Conservation (phyloP, 2,329 filamentous ascomycete species). For the Cladosporium sp. region DNA sequence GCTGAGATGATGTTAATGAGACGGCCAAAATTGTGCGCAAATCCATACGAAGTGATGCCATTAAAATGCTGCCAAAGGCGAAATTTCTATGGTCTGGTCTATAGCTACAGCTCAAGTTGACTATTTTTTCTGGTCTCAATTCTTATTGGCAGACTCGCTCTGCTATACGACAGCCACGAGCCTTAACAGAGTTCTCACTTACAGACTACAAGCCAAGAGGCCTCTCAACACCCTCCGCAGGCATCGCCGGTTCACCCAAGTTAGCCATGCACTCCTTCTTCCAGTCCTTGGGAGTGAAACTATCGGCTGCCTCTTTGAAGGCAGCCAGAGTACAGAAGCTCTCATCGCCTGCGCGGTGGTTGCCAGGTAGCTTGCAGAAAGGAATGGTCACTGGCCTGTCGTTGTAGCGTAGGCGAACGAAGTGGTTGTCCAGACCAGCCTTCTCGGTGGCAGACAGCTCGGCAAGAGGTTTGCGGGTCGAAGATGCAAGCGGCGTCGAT, state of each 20-base stretch:
- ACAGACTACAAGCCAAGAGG: conserved; percentile 20
- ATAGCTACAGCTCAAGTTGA: too few species aligned
- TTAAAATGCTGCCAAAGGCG: too few species aligned
- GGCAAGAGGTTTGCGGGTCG: conserved; percentile 54
- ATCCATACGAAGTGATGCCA: too few species aligned
- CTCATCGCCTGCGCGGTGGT: conserved; percentile 82
- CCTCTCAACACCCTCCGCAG: conserved; percentile 15
- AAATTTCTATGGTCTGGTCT: too few species aligned
- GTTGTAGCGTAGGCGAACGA: conserved; percentile 88
- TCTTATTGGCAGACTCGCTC: too few species aligned
- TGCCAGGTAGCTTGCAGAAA: conserved; percentile 73
- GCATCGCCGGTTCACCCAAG: conserved; percentile 51
- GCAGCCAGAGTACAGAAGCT: conserved; percentile 89
- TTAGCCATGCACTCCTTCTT: conserved; percentile 61
- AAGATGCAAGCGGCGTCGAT: conserved; percentile 2
- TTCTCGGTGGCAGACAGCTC: conserved; percentile 61
- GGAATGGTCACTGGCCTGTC: conserved; percentile 79
- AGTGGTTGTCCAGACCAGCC: conserved; percentile 69
- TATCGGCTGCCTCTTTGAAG: conserved; percentile 91
- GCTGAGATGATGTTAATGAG: too few species aligned
- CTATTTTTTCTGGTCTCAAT: too few species aligned
- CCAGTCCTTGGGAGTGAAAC: conserved; percentile 83
- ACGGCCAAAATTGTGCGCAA: too few species aligned
- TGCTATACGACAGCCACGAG: not conserved
- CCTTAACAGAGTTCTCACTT: not conserved